phyloP scores from a whole-genome alignment of 176 grass and related monocot genomes.

The Cymbopogon citratus region DNA sequence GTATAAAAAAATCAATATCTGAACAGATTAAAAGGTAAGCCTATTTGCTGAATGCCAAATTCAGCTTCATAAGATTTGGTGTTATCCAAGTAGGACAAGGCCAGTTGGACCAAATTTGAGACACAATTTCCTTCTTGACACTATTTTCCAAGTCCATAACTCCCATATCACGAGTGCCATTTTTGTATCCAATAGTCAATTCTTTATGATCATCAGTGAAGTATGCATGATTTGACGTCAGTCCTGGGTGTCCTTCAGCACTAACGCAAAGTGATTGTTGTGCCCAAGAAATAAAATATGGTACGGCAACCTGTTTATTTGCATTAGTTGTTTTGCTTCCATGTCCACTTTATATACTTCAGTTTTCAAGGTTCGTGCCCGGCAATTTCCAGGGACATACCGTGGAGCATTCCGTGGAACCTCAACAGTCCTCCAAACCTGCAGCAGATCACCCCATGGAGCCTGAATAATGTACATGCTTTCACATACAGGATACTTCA shows the following conservation, averaged over 20 bases:
- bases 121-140: neutral
- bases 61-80: neutral
- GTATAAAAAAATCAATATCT: neutral
- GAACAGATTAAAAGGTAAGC: neutral
- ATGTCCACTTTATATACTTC: neutral
- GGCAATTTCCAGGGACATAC: neutral
- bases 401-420: neutral
- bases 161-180: neutral
- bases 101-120: slow-evolving; percentile 14
- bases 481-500: neutral
- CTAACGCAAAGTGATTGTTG: neutral
- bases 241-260: neutral
- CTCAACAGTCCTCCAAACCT: neutral
- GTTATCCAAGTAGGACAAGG: neutral
- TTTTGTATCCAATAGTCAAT: neutral
- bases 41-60: neutral
- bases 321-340: neutral
- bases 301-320: neutral
- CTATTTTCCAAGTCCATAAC: neutral
- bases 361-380: neutral
- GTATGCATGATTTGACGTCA: slow-evolving; percentile 6
- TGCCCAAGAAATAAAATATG: slow-evolving; percentile 10
- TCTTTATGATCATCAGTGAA: neutral
- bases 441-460: slow-evolving; percentile 4
- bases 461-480: neutral